Evolutionary conservation across 768 basidiomycete genomes (phyloP), one percentile per base, ranked within the genome.

Genomic region (Mycena chlorophos): DNA sequence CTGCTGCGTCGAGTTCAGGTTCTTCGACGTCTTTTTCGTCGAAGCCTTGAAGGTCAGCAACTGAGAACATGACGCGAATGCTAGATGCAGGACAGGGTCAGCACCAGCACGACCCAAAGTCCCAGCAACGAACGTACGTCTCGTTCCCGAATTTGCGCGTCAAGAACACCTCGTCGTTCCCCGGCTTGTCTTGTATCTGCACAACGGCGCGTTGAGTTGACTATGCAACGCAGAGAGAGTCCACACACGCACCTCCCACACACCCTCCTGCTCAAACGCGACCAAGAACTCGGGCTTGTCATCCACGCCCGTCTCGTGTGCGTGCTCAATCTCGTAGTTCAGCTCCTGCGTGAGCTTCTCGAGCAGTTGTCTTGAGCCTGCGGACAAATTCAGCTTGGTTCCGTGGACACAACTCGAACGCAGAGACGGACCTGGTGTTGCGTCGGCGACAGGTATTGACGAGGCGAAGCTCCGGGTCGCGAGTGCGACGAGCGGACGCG

Each of bases 51-150:
- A 96, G 78, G 70, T 98, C 94, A 30, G 90, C 88, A 62, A 96
- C 91, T 55, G 93, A 93, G 82, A 98, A 97, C 73, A 94, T 88
- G 66, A 94, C 71, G 25, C 89, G 90, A 70, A 98, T 82, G 60
- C 93, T 95, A 42, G 20, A 8, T 22, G 65, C 17, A 31, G 27
- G 34, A 34, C 19, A 23, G n/a, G 19, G 56, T 29, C 38, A 34
- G n/a, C 23, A 46, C n/a, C n/a, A n/a, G n/a, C 17, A 20, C 20
- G 38, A 19, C n/a, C 14, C 20, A 27, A 16, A 26, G 37, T 49
- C 19, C 29, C n/a, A 39, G 28, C 4, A 17, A 25, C n/a, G 60
- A 17, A 81, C 88, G 53, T 63, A 96, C 94, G 72, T 82, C 74
- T 98, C 95, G 63, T 91, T 91, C 55, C 92, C 94, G 70, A 93